phyloP scores from a whole-genome alignment of 1,284 basidiomycete species.

The Meira nashicola region DNA sequence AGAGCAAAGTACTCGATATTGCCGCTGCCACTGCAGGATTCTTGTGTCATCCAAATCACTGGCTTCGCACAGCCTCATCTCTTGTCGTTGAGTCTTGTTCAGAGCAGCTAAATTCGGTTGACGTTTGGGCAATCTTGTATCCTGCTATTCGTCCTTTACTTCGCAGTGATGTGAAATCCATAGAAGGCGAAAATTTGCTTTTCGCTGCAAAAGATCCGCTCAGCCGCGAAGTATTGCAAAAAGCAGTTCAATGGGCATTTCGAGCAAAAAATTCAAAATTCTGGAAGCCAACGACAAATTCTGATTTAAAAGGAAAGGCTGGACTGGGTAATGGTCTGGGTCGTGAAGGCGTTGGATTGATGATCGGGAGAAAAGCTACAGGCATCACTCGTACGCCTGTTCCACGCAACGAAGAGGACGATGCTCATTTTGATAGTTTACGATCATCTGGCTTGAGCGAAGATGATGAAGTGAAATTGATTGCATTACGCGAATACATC shows the following conservation, averaged over 20 bases:
- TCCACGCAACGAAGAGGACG: constrained; percentile 61
- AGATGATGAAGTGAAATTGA: constrained; percentile 73
- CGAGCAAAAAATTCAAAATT: constrained; percentile 49
- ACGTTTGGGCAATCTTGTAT: constrained; percentile 94
- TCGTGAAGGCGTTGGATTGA: constrained; percentile 30
- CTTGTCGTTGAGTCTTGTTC: constrained; percentile 80
- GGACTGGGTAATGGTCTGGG: constrained; percentile 34
- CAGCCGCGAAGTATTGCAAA: constrained; percentile 66
- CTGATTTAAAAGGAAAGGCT: constrained; percentile 18
- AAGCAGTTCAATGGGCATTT: constrained; percentile 82
- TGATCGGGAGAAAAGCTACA: constrained; percentile 26
- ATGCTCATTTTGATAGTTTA: constrained; percentile 66
- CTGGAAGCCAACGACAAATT: constrained; percentile 28
- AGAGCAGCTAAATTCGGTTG: constrained; percentile 62
- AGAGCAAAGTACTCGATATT: constrained; percentile 88
- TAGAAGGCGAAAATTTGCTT: constrained; percentile 71
- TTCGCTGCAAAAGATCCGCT: constrained; percentile 73
- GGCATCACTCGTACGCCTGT: constrained; percentile 19
- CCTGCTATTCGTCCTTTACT: constrained; percentile 81
- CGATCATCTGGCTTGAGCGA: constrained; percentile 75
- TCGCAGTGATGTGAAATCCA: constrained; percentile 72
- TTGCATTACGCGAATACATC: constrained; percentile 81
- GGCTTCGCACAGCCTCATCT: constrained; percentile 90
- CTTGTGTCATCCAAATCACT: constrained; percentile 90
- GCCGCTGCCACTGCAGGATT: constrained; percentile 81